Conservation (phyloP, 2,329 filamentous ascomycete genomes). For the Calonectria honghensis region DNA sequence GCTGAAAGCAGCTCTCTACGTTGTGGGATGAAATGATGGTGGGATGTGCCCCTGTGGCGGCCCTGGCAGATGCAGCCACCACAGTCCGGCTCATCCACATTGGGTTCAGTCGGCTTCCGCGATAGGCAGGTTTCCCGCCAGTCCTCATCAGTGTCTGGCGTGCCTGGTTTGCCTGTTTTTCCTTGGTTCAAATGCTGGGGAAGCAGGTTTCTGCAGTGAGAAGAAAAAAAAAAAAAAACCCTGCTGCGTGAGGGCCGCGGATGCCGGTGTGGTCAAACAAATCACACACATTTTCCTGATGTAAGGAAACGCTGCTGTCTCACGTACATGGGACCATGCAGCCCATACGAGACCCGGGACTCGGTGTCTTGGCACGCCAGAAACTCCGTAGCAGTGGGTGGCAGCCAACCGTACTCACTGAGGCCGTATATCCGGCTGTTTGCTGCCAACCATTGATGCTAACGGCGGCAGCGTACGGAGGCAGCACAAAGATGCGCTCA, state of each 20-base stretch:
- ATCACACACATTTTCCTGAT: constrained; percentile 6
- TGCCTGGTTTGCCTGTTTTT: constrained; percentile 7
- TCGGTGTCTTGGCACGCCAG: constrained; percentile 24
- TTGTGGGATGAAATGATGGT: constrained; percentile 21
- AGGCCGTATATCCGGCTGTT: neutral
- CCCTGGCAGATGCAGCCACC: constrained; percentile 27
- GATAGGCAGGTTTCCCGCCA: constrained; percentile 29
- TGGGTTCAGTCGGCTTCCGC: constrained; percentile 12
- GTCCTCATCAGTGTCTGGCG: constrained; percentile 24
- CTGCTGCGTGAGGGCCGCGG: neutral
- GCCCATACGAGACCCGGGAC: constrained; percentile 30
- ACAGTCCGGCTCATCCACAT: neutral
- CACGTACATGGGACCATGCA: constrained; percentile 21
- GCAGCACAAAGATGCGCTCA: neutral
- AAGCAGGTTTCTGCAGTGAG: constrained; percentile 12
- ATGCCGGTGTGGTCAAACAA: constrained; percentile 4
- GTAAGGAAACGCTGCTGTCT: constrained; percentile 29
- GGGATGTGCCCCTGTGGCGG: constrained; percentile 27
- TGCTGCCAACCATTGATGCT: constrained; percentile 1
- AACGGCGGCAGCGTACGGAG: neutral
- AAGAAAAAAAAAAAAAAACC: neutral
- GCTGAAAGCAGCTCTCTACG: constrained; percentile 12
- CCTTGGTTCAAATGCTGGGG: constrained; percentile 2
- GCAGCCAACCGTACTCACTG: neutral
- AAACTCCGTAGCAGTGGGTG: neutral